These are phyloP conservation scores for Phascolomyces articulosus DNA, from an alignment of 371 early-diverging fungal species.

Conservation along the genomic window DNA sequence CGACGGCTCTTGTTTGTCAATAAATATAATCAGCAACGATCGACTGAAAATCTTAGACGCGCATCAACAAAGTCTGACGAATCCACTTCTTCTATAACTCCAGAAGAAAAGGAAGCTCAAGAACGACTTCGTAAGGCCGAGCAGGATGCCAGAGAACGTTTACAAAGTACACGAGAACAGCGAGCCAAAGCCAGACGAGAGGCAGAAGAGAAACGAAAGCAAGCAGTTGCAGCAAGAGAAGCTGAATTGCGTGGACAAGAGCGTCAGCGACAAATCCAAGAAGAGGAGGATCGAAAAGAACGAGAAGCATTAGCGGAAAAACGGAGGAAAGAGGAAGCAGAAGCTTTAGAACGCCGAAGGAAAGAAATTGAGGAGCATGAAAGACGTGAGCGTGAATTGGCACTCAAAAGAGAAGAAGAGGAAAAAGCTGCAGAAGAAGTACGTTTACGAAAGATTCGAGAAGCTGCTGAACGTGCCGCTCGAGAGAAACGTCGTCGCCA, in stretches of 20 bases:
- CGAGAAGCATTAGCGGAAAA: conserved; percentile 20
- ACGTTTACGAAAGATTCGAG: conserved; percentile 31
- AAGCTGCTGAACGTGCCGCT: conserved; percentile 48
- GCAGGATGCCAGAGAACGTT: conserved; percentile 31
- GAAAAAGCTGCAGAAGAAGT: conserved; percentile 33
- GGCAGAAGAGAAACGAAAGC: conserved; percentile 29
- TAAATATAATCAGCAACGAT: not conserved
- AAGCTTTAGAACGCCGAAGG: conserved; percentile 27
- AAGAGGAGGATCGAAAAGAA: conserved; percentile 29
- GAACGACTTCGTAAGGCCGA: conserved; percentile 45
- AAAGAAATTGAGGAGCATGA: conserved; percentile 31
- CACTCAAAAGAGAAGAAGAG: conserved; percentile 28
- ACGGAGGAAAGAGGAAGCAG: conserved; percentile 20
- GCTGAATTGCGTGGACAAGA: conserved; percentile 8
- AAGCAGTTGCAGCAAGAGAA: conserved; percentile 17
- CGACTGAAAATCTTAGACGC: not conserved
- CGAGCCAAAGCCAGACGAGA: conserved; percentile 19
- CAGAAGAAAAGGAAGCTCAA: conserved; percentile 39
- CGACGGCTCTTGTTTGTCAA: conserved; percentile 27
- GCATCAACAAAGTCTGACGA: not conserved
- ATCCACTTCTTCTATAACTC: not conserved
- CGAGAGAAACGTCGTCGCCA: conserved; percentile 36
- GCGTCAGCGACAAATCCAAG: conserved; percentile 20
- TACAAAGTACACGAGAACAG: conserved; percentile 19
- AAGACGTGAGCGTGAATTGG: conserved; percentile 22